These are phyloP conservation scores for Corinectria fuckeliana DNA, from an alignment of 2,329 filamentous ascomycete species.

Conservation along the genomic window DNA sequence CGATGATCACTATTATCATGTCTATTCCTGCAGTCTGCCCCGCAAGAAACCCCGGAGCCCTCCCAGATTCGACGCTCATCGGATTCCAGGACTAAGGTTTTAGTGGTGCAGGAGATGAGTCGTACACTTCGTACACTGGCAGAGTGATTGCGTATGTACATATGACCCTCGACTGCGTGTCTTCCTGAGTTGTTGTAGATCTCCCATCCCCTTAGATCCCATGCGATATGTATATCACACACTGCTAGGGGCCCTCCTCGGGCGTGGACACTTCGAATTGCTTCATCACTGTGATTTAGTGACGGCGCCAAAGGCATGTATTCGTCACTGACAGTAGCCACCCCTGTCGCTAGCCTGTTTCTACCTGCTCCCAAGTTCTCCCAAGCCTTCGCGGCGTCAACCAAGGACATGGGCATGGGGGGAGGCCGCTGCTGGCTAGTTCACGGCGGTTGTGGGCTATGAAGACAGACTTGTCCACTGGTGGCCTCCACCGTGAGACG, in stretches of 20 bases:
- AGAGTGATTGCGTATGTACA: not conserved
- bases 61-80: slow-evolving; percentile 14
- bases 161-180: not conserved
- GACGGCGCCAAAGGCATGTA: slow-evolving; percentile 2
- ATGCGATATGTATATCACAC: not conserved
- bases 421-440: not conserved
- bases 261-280: not conserved
- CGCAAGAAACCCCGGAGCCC: slow-evolving; percentile 12
- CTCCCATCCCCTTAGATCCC: not conserved
- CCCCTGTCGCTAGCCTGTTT: not conserved
- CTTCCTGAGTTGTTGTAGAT: not conserved
- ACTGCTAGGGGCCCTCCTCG: not conserved
- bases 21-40: slow-evolving; percentile 7
- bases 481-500: not conserved
- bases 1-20: slow-evolving; percentile 24
- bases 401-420: not conserved
- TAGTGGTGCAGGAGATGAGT: slow-evolving; percentile 22
- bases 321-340: slow-evolving; percentile 2
- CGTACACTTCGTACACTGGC: not conserved
- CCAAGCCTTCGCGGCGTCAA: not conserved
- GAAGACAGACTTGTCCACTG: not conserved
- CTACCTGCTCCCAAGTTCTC: not conserved
- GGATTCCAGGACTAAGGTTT: slow-evolving; percentile 14
- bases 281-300: slow-evolving; percentile 2
- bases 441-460: not conserved